Conservation (phyloP, 2,329 filamentous ascomycete genomes). For the Hypomyces perniciosus region DNA sequence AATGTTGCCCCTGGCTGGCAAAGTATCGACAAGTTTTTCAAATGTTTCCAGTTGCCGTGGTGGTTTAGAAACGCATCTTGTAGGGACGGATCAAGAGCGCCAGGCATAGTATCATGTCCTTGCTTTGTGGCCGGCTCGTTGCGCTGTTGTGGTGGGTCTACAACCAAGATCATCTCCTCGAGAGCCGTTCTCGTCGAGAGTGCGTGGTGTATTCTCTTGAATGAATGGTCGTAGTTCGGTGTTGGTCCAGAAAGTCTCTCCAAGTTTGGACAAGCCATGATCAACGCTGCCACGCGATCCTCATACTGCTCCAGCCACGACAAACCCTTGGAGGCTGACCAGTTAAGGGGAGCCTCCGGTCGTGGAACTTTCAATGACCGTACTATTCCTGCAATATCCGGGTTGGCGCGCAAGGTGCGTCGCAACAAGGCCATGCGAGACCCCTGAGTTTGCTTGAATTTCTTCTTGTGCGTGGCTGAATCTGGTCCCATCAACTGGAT, state of each 20-base stretch:
- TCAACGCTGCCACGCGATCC: conserved; percentile 51
- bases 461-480: conserved; percentile 49
- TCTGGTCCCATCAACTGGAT: conserved; percentile 56
- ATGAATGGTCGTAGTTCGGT: conserved; percentile 49
- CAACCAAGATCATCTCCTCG: conserved; percentile 54
- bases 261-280: conserved; percentile 61
- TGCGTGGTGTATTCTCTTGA: conserved; percentile 52
- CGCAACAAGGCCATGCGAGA: conserved; percentile 51
- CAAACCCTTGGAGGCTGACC: conserved; percentile 19
- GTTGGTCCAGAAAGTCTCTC: conserved; percentile 52
- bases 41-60: conserved; percentile 49
- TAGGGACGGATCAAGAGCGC: conserved; percentile 25
- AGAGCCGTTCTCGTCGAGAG: conserved; percentile 51
- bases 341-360: conserved; percentile 37
- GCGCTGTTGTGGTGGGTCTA: conserved; percentile 37
- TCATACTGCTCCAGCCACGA: conserved; percentile 46
- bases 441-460: conserved; percentile 47
- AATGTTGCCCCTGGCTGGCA: conserved; percentile 51
- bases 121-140: conserved; percentile 2
- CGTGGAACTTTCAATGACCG: conserved; percentile 48
- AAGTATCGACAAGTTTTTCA: conserved; percentile 53
- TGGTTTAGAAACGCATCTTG: conserved; percentile 42
- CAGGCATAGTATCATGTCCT: conserved; percentile 21
- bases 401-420: conserved; percentile 49
- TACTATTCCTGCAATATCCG: conserved; percentile 49